Percentiles rank a stretch among this genome's conserved stretches.
Conservation (phyloP, 805 yeast genomes). For the Pichia nanzhaoensis region DNA sequence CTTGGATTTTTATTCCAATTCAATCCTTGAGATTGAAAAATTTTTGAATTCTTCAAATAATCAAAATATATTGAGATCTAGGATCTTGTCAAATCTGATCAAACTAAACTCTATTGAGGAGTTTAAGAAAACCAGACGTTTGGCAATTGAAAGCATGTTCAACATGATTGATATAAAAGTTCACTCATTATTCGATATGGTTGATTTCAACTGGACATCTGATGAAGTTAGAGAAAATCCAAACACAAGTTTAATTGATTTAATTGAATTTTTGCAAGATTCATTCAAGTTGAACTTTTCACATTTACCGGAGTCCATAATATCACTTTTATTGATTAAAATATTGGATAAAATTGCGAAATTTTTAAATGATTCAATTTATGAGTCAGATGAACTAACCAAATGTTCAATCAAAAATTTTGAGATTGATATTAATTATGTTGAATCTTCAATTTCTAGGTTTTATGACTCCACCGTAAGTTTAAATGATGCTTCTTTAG, state of each 20-base stretch:
- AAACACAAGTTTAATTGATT: constrained; percentile 67
- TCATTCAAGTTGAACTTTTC: constrained; percentile 80
- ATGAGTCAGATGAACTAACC: constrained; percentile 50
- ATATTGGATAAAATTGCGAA: constrained; percentile 81
- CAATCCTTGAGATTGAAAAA: constrained; percentile 63
- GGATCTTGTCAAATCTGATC: constrained; percentile 23
- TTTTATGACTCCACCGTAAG: constrained; percentile 18
- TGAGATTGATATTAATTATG: constrained; percentile 68
- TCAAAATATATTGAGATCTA: constrained; percentile 32
- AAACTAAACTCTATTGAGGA: constrained; percentile 36
- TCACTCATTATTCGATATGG: constrained; percentile 71
- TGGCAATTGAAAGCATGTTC: constrained; percentile 76
- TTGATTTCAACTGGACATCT: constrained; percentile 81
- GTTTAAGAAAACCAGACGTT: constrained; percentile 47
- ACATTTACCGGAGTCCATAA: constrained; percentile 70
- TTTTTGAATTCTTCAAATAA: constrained; percentile 27
- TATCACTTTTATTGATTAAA: constrained; percentile 74
- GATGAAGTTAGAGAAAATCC: constrained; percentile 49
- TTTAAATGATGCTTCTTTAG: not conserved
- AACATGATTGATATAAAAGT: constrained; percentile 77
- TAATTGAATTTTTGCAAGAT: constrained; percentile 78
- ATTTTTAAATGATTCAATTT: constrained; percentile 55
- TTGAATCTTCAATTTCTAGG: constrained; percentile 50
- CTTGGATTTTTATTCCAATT: constrained; percentile 75
- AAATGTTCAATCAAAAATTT: constrained; percentile 63